Evolutionary conservation across 208 protist species (phyloP).

Genomic region (Trypanosoma grayi): DNA sequence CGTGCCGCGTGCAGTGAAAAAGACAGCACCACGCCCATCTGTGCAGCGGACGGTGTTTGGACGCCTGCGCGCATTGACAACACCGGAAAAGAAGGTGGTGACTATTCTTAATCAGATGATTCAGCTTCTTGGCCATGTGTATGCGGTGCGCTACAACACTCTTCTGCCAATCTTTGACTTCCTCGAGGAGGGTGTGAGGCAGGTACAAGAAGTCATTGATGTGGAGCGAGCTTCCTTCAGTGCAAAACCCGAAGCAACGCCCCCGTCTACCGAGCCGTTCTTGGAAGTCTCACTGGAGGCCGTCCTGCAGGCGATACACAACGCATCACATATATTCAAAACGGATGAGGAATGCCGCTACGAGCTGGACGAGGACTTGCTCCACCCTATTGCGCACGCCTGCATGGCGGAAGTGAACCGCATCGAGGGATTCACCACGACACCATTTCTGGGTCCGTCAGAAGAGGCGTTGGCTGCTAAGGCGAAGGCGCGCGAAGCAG

Average conservation of each 20-base stretch:
- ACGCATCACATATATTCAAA: conserved; percentile 48
- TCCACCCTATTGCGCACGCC: conserved; percentile 84
- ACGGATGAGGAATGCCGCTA: conserved; percentile 74
- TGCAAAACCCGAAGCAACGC: conserved; percentile 29
- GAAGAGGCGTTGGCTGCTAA: conserved; percentile 58
- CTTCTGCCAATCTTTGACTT: conserved; percentile 71
- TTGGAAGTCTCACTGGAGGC: conserved; percentile 49
- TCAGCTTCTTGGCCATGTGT: conserved; percentile 69
- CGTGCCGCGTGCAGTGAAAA: background rate
- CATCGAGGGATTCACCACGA: conserved; percentile 81
- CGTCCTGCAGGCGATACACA: conserved; percentile 33
- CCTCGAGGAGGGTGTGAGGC: conserved; percentile 37
- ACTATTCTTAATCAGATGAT: conserved; percentile 60
- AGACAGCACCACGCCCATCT: background rate
- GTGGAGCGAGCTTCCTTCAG: conserved; percentile 47
- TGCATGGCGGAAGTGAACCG: conserved; percentile 69
- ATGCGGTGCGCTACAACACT: conserved; percentile 76
- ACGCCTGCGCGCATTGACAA: conserved; percentile 53
- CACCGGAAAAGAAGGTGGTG: conserved; percentile 73
- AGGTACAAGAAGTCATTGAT: conserved; percentile 54
- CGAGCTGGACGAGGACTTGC: conserved; percentile 84
- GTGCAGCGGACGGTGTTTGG: conserved; percentile 34
- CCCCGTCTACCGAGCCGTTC: conserved; percentile 48
- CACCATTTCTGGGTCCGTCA: conserved; percentile 46
- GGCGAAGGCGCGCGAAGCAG: conserved; percentile 42